A percentile compares a stretch with the other conserved stretches of the same genome.
These are phyloP conservation scores for Xylaria cubensis DNA, from an alignment of 495 filamentous ascomycete species.

Conservation along the genomic window DNA sequence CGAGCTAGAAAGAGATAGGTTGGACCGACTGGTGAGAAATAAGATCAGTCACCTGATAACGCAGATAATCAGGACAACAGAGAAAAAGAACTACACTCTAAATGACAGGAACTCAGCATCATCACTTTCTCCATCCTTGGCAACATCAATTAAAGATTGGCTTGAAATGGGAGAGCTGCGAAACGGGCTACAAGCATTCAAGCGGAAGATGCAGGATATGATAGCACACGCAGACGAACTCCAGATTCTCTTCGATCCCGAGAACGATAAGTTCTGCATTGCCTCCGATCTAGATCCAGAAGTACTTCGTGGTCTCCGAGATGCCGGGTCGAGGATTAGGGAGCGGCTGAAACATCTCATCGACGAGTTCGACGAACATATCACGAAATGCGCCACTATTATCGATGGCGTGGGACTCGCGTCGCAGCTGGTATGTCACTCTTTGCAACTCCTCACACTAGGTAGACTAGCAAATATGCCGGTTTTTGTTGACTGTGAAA, in stretches of 20 bases:
- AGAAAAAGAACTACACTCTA: neutral
- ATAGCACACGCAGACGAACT: conserved; percentile 15
- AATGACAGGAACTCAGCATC: neutral
- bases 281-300: neutral
- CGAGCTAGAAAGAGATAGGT: conserved; percentile 3
- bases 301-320: neutral
- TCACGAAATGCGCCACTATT: neutral
- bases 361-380: conserved; percentile 18
- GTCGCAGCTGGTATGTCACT: conserved; percentile 1
- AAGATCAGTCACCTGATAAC: conserved; percentile 2
- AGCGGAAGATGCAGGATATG: conserved; percentile 14
- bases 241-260: neutral
- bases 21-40: conserved; percentile 1
- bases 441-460: neutral
- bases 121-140: neutral
- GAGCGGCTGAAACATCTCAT: conserved; percentile 12
- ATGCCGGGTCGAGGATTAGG: neutral
- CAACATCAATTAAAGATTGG: conserved; percentile 16
- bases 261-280: neutral
- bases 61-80: conserved; percentile 1
- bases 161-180: conserved; percentile 1
- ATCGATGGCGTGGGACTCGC: conserved; percentile 15
- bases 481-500: neutral
- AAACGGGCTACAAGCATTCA: conserved; percentile 10
- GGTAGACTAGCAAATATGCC: neutral